Conservation (phyloP, 2,329 filamentous ascomycete genomes). For the Botrytis deweyae region DNA sequence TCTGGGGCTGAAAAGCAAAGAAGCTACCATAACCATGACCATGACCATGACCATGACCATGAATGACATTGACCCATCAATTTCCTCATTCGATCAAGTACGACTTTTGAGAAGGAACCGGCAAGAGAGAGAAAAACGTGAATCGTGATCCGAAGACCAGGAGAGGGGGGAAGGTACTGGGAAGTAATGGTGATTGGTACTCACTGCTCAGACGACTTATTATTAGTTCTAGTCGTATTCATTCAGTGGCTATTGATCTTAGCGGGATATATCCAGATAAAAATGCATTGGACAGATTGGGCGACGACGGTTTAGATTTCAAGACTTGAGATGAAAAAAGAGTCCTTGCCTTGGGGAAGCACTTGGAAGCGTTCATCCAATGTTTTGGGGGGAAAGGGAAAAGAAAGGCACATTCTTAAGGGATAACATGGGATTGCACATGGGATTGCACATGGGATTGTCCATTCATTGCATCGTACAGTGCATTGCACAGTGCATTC, state of each 20-base stretch:
- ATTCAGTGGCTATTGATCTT: background rate
- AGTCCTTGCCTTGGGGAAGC: background rate
- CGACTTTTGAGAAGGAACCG: background rate
- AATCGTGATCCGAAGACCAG: background rate
- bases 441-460: background rate
- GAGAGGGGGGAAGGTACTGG: background rate
- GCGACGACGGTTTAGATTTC: background rate
- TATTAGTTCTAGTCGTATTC: background rate
- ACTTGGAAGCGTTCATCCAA: background rate
- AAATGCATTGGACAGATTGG: background rate
- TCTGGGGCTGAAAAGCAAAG: background rate
- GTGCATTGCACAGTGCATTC: background rate
- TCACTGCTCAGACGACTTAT: background rate
- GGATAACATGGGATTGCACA: no score
- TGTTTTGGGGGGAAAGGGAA: background rate
- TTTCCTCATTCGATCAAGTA: constrained; percentile 5
- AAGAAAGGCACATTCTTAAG: background rate
- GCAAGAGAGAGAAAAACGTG: background rate
- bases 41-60: background rate
- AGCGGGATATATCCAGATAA: background rate
- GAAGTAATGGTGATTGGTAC: background rate
- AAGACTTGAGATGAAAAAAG: background rate
- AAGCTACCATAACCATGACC: background rate
- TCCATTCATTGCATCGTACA: background rate
- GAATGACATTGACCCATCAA: background rate